Percentiles rank a stretch among this genome's conserved stretches.
These are phyloP conservation scores for Gastrolobium bilobum DNA, from an alignment of 306 rosid species.

Conservation along the genomic window DNA sequence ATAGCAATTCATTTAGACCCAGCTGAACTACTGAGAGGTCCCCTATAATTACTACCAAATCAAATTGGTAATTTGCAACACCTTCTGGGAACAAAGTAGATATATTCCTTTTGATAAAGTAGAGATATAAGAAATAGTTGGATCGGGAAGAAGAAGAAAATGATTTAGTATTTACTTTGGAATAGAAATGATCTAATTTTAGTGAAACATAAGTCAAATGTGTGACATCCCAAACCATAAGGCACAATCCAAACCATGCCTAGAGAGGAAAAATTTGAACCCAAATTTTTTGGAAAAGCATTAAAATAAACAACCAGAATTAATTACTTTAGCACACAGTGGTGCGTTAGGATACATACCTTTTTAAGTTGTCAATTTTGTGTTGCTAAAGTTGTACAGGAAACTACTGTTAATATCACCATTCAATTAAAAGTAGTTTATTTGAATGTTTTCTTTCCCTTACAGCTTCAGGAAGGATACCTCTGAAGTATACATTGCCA, in stretches of 20 bases:
- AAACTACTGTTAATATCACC: conserved; percentile 4
- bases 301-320: neutral
- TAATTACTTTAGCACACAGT: conserved; percentile 18
- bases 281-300: conserved; percentile 11
- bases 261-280: conserved; percentile 30
- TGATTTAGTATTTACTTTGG: conserved; percentile 6
- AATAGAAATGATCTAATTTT: conserved; percentile 11
- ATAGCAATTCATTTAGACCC: conserved; percentile 14
- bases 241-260: conserved; percentile 15
- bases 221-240: conserved; percentile 16
- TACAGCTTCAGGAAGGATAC: neutral
- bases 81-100: conserved; percentile 14
- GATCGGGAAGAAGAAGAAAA: conserved; percentile 23
- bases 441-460: conserved; percentile 17
- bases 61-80: conserved; percentile 2
- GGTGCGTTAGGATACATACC: neutral
- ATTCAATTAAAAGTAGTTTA: conserved; percentile 7
- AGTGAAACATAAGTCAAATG: conserved; percentile 30
- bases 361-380: conserved; percentile 15
- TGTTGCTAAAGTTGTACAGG: conserved; percentile 1
- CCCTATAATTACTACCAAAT: neutral
- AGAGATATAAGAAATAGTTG: conserved; percentile 21
- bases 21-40: conserved; percentile 13
- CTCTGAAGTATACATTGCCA: neutral
- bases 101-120: conserved; percentile 18